phyloP scores from a whole-genome alignment of 1,139 yeast species.

The Eremothecium gossypii region DNA sequence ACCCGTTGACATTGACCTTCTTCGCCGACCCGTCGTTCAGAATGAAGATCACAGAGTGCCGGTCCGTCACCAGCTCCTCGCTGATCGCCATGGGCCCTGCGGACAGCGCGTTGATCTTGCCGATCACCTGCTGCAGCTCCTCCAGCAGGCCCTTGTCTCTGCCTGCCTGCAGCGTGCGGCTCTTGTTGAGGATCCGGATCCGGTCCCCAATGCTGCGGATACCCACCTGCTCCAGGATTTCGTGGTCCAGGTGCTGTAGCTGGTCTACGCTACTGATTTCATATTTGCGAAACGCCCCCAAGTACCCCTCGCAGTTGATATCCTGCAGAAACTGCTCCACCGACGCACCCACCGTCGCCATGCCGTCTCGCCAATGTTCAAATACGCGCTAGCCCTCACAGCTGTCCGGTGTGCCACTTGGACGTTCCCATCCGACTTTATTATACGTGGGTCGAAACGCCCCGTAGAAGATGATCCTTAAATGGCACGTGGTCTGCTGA shows the following conservation, averaged over 20 bases:
- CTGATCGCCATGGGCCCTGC: conserved; percentile 13
- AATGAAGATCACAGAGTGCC: conserved; percentile 55
- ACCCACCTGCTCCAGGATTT: conserved; percentile 67
- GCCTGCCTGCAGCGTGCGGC: conserved; percentile 13
- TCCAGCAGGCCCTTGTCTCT: conserved; percentile 30
- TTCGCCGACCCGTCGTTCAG: conserved; percentile 69
- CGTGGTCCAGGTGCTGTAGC: conserved; percentile 43
- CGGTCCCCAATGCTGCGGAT: conserved; percentile 76
- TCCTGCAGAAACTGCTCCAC: conserved; percentile 18
- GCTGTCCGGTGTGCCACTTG: too few species aligned
- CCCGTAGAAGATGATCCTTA: too few species aligned
- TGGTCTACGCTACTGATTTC: conserved; percentile 46
- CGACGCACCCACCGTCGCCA: conserved; percentile 2
- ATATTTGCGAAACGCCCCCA: conserved; percentile 35
- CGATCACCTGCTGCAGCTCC: conserved; percentile 29
- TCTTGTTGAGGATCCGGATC: conserved; percentile 42
- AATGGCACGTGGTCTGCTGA: too few species aligned
- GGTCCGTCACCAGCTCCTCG: conserved; percentile 30
- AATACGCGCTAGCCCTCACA: too few species aligned
- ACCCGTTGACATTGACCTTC: conserved; percentile 65
- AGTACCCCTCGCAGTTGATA: conserved; percentile 18
- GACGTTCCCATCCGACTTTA: too few species aligned
- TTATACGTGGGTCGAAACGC: too few species aligned
- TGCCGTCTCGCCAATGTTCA: too few species aligned
- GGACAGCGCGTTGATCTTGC: conserved; percentile 17